Percentiles rank a stretch among this genome's conserved stretches.
Conservation (phyloP, 1,139 yeast species). For the Candida sp. region DNA sequence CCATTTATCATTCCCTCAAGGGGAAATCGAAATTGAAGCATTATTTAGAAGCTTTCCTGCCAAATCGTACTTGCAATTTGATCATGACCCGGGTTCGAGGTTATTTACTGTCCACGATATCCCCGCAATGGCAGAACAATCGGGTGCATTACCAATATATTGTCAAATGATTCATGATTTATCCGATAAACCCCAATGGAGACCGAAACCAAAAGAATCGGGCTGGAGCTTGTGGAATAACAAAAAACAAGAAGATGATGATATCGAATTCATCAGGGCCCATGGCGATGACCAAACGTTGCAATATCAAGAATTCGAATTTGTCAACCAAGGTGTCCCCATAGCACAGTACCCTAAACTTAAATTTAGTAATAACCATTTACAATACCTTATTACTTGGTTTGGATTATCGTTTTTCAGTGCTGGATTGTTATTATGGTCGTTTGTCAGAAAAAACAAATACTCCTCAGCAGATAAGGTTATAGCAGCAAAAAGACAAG, state of each 20-base stretch:
- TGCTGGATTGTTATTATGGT: constrained; percentile 51
- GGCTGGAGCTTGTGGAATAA: constrained; percentile 5
- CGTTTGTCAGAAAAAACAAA: constrained; percentile 27
- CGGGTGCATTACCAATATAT: constrained; percentile 70
- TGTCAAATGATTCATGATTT: constrained; percentile 72
- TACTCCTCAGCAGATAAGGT: constrained; percentile 37
- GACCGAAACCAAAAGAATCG: constrained; percentile 9
- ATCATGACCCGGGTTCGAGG: constrained; percentile 63
- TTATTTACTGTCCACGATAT: constrained; percentile 73
- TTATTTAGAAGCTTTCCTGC: constrained; percentile 69
- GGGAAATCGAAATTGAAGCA: constrained; percentile 71
- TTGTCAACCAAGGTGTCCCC: constrained; percentile 83
- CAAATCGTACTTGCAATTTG: constrained; percentile 72
- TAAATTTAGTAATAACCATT: constrained; percentile 81
- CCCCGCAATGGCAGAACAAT: constrained; percentile 69
- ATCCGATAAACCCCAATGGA: constrained; percentile 58
- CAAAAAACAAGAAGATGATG: constrained; percentile 9
- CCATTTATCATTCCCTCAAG: constrained; percentile 70
- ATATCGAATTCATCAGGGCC: constrained; percentile 13
- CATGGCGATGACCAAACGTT: constrained; percentile 28
- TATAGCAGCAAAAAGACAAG: constrained; percentile 38
- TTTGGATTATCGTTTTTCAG: constrained; percentile 79
- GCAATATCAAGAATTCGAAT: constrained; percentile 45
- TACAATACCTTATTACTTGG: constrained; percentile 95
- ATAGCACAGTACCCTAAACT: constrained; percentile 78